These are phyloP conservation scores for Paecilomyces sp. DNA, from an alignment of 2,329 filamentous ascomycete species.

Conservation along the genomic window DNA sequence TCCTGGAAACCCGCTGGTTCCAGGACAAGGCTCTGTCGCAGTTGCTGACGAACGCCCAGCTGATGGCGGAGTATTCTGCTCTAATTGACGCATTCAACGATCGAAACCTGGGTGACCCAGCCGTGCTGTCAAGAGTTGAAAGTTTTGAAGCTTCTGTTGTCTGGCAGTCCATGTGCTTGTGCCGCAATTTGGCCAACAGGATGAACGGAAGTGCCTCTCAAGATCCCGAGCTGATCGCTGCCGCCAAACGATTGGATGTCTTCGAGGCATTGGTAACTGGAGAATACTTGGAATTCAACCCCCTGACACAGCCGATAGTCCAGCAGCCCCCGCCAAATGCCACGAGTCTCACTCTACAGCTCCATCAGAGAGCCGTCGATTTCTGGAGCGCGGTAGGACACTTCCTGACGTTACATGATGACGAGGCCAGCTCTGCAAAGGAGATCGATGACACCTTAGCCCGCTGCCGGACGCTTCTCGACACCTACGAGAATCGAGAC, in stretches of 20 bases:
- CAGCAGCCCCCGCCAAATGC: slow-evolving; percentile 29
- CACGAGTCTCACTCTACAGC: slow-evolving; percentile 40
- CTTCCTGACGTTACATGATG: slow-evolving; percentile 61
- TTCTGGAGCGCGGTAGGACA: slow-evolving; percentile 79
- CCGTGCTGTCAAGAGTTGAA: slow-evolving; percentile 31
- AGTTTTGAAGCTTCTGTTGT: slow-evolving; percentile 55
- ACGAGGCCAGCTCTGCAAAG: slow-evolving; percentile 45
- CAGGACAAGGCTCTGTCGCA: slow-evolving; percentile 46
- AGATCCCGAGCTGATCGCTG: slow-evolving; percentile 56
- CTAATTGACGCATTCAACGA: slow-evolving; percentile 49
- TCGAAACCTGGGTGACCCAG: slow-evolving; percentile 29
- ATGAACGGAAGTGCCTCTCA: slow-evolving; percentile 27
- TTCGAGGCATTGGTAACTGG: slow-evolving; percentile 72
- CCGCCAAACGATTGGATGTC: slow-evolving; percentile 63
- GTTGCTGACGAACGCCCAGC: slow-evolving; percentile 47
- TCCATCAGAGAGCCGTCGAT: slow-evolving; percentile 58
- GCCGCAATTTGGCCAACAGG: slow-evolving; percentile 34
- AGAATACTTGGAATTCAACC: slow-evolving; percentile 51
- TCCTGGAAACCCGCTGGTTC: slow-evolving; percentile 84
- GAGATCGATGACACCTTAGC: slow-evolving; percentile 60
- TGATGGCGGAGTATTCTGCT: slow-evolving; percentile 61
- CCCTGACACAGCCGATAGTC: slow-evolving; percentile 37
- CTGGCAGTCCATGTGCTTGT: slow-evolving; percentile 52
- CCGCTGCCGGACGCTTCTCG: slow-evolving; percentile 63
- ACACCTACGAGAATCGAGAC: slow-evolving; percentile 78